phyloP scores from a whole-genome alignment of 1,284 basidiomycete genomes.

The Tausonia pullulans region DNA sequence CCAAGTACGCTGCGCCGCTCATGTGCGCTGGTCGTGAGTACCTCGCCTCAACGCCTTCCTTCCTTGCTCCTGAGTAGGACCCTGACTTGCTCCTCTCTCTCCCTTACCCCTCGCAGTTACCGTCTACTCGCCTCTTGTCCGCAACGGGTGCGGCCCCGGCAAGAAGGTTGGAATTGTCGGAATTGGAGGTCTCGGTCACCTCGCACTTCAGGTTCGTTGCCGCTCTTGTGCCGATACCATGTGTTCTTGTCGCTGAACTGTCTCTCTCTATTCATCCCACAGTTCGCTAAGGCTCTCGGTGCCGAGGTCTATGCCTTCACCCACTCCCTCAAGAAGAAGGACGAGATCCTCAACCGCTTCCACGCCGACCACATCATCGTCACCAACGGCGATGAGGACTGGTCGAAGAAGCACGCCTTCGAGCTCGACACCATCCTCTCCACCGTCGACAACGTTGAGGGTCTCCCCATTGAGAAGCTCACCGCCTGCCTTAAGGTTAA shows the following conservation, averaged over 20 bases:
- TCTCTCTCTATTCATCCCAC: constrained; percentile 18
- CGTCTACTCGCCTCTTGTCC: constrained; percentile 51
- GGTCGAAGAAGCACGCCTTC: constrained; percentile 37
- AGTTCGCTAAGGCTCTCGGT: constrained; percentile 49
- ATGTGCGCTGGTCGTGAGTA: constrained; percentile 18
- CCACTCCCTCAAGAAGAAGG: constrained; percentile 50
- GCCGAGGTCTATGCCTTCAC: constrained; percentile 56
- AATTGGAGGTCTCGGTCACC: constrained; percentile 43
- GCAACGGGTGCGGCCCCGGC: constrained; percentile 50
- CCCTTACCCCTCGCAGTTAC: constrained; percentile 47
- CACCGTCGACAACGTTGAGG: constrained; percentile 32
- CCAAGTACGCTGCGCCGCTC: constrained; percentile 43
- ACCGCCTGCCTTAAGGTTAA: constrained; percentile 40
- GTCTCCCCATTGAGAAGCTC: constrained; percentile 23
- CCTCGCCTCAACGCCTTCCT: neutral
- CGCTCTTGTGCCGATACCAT: constrained; percentile 18
- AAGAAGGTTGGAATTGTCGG: constrained; percentile 58
- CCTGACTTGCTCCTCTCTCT: neutral
- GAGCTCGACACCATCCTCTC: constrained; percentile 55
- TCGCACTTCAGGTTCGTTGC: constrained; percentile 14
- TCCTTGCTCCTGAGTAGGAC: neutral
- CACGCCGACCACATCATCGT: constrained; percentile 42
- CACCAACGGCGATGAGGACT: constrained; percentile 33
- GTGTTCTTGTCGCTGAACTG: neutral
- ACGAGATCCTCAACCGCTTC: constrained; percentile 49